Conservation (phyloP, 495 filamentous ascomycete genomes). For the Clohesyomyces aquaticus region DNA sequence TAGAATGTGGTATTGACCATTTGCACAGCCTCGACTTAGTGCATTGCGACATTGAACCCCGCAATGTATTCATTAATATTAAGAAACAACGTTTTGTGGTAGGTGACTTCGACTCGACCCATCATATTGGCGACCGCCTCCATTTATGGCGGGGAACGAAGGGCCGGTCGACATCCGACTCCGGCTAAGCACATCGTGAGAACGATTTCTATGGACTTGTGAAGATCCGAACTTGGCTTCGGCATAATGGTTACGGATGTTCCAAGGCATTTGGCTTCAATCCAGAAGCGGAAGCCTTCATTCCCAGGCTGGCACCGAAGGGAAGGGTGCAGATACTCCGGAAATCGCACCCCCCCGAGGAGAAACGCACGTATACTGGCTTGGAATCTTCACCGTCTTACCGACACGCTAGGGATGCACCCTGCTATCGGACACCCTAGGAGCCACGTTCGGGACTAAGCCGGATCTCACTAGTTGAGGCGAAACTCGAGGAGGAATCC, state of each 20-base stretch:
- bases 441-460: too few relatives aligned
- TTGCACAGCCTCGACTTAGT: constrained; percentile 6
- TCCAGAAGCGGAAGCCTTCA: neutral
- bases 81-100: neutral
- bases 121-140: neutral
- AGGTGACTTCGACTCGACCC: constrained; percentile 3
- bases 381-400: too few relatives aligned
- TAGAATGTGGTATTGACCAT: constrained; percentile 14
- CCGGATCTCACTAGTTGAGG: too few relatives aligned
- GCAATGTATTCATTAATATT: neutral
- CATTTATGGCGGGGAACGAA: neutral
- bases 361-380: too few relatives aligned
- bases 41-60: constrained; percentile 10
- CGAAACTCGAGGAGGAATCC: too few relatives aligned
- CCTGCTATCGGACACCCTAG: too few relatives aligned
- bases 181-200: neutral
- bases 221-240: neutral
- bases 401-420: too few relatives aligned
- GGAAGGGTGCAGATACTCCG: too few relatives aligned
- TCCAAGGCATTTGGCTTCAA: neutral
- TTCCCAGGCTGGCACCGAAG: too few relatives aligned
- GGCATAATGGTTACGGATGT: neutral
- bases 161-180: neutral
- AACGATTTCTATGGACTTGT: constrained; percentile 4
- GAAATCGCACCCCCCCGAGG: too few relatives aligned